Evolutionary conservation across 2,329 filamentous ascomycete genomes (phyloP).

Genomic region (Pseudogymnoascus sp.): DNA sequence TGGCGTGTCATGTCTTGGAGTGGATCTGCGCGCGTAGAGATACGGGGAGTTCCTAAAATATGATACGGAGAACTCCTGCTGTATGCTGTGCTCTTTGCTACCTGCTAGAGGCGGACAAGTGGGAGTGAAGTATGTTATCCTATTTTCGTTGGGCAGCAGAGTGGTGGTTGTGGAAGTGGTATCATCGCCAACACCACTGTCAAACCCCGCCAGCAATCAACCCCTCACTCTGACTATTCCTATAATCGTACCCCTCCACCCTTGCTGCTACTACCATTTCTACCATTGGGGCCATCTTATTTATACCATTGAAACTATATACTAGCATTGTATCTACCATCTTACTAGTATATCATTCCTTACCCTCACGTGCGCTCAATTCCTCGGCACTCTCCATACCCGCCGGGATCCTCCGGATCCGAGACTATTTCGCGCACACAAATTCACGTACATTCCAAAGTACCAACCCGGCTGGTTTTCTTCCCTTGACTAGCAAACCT

Average conservation of each 20-base stretch:
- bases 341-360: background rate
- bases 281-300: too few relatives aligned
- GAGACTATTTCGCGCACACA: background rate
- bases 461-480: conserved; percentile 1
- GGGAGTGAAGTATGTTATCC: background rate
- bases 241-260: background rate
- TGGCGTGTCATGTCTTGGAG: background rate
- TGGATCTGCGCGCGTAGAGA: background rate
- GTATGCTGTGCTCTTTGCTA: background rate
- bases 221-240: background rate
- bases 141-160: conserved; percentile 6
- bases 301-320: too few relatives aligned
- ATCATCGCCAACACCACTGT: background rate
- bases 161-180: background rate
- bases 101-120: background rate
- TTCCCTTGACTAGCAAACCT: background rate
- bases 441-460: background rate
- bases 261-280: background rate
- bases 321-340: background rate
- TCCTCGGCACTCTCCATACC: background rate
- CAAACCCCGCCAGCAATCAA: background rate
- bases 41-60: background rate
- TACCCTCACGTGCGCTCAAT: background rate
- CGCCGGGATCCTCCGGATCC: background rate
- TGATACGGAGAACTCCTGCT: background rate